Evolutionary conservation across 2,329 filamentous ascomycete genomes (phyloP).

Genomic region (Diaporthe eres): DNA sequence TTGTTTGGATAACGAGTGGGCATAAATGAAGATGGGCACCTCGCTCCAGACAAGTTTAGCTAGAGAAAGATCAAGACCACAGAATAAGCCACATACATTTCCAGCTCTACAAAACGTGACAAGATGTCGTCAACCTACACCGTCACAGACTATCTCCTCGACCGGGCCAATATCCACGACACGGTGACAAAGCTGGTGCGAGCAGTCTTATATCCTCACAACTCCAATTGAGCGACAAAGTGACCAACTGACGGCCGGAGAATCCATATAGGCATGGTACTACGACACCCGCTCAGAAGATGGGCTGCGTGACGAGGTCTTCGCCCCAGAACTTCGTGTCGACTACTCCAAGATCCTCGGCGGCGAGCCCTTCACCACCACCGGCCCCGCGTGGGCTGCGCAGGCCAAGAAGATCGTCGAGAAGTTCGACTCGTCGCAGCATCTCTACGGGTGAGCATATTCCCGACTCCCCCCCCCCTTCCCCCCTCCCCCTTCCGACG

Average conservation of each 20-base stretch:
- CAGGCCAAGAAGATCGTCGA: slow-evolving; percentile 41
- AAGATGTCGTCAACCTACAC: slow-evolving; percentile 32
- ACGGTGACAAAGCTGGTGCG: slow-evolving; percentile 48
- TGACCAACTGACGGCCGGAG: background rate
- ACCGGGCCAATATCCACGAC: slow-evolving; percentile 51
- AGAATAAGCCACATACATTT: background rate
- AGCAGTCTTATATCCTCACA: background rate
- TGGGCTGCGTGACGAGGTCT: slow-evolving; percentile 48
- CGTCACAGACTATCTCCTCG: slow-evolving; percentile 49
- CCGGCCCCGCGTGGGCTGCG: slow-evolving; percentile 45
- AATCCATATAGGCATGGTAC: slow-evolving; percentile 44
- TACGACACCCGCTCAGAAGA: slow-evolving; percentile 45
- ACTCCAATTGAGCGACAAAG: background rate
- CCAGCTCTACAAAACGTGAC: background rate
- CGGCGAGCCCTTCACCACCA: slow-evolving; percentile 44
- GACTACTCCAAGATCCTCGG: slow-evolving; percentile 52
- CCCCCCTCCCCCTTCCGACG: background rate
- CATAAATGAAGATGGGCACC: background rate
- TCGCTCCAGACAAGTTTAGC: background rate
- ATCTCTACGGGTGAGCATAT: slow-evolving; percentile 45
- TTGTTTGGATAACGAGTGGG: background rate
- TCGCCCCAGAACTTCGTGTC: slow-evolving; percentile 46
- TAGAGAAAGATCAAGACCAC: background rate
- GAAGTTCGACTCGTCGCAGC: slow-evolving; percentile 46
- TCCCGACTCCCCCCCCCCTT: background rate